phyloP scores from a whole-genome alignment of 805 yeast species.

The Alloascoidea hylecoeti region DNA sequence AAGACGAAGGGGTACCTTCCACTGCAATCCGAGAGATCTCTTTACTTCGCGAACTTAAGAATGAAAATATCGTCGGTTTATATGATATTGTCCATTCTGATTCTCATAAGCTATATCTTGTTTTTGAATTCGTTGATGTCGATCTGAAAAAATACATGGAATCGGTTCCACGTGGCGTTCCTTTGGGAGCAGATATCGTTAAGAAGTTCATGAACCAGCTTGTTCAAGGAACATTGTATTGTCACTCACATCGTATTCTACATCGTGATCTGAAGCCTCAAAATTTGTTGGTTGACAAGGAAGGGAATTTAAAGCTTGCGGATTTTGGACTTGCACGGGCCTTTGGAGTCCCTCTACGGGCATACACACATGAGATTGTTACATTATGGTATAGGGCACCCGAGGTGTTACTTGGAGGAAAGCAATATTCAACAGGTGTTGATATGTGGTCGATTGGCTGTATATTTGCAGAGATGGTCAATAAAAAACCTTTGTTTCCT shows the following conservation, averaged over 20 bases:
- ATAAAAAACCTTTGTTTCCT: conserved; percentile 88
- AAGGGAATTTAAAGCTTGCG: conserved; percentile 82
- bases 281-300: conserved; percentile 85
- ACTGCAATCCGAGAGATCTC: conserved; percentile 97
- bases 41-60: conserved; percentile 81
- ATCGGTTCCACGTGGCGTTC: conserved; percentile 79
- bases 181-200: conserved; percentile 81
- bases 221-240: conserved; percentile 80
- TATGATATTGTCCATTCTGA: conserved; percentile 94
- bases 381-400: conserved; percentile 98
- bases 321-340: conserved; percentile 96
- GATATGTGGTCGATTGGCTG: conserved; percentile 99
- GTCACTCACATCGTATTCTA: conserved; percentile 87
- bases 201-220: conserved; percentile 88
- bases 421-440: conserved; percentile 94
- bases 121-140: conserved; percentile 85
- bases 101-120: conserved; percentile 81
- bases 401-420: conserved; percentile 88
- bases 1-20: conserved; percentile 97
- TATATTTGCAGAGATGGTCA: conserved; percentile 95
- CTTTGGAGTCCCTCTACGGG: conserved; percentile 92
- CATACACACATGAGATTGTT: conserved; percentile 96
- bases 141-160: conserved; percentile 97
- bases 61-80: conserved; percentile 82
- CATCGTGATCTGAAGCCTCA: conserved; percentile 97